phyloP scores from a whole-genome alignment of 768 basidiomycete species.

The Leccinum fibrillosum region DNA sequence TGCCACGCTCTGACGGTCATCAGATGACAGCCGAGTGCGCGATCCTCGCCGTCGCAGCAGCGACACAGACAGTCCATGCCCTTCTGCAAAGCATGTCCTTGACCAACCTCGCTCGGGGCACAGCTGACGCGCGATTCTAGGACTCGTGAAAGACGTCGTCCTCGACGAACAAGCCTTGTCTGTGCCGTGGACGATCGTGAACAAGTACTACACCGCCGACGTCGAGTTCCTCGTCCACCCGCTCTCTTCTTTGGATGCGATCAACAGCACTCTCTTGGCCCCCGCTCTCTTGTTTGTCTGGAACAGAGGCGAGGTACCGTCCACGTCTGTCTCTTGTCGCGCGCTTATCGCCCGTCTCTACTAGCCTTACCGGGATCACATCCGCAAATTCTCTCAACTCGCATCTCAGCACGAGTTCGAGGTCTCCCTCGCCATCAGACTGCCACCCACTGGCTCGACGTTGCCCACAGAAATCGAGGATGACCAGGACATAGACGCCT shows the following conservation, averaged over 20 bases:
- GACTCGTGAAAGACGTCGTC: conserved; percentile 18
- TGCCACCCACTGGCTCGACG: conserved; percentile 30
- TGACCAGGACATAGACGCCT: conserved; percentile 59
- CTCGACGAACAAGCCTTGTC: conserved; percentile 15
- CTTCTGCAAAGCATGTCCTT: conserved; percentile 26
- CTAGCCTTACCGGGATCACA: conserved; percentile 59
- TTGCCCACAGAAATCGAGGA: conserved; percentile 37
- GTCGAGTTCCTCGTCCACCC: conserved; percentile 63
- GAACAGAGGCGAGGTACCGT: conserved; percentile 56
- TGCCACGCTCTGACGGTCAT: background rate
- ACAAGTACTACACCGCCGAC: conserved; percentile 78
- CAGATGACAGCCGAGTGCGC: conserved; percentile 20
- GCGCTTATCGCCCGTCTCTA: conserved; percentile 25
- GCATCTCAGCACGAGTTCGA: conserved; percentile 59
- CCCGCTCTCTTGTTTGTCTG: conserved; percentile 79
- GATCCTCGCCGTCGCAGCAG: conserved; percentile 26
- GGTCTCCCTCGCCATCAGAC: conserved; percentile 65
- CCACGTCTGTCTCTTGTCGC: background rate
- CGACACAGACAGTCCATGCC: conserved; percentile 14
- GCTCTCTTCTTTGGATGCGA: conserved; percentile 40
- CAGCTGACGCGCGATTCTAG: conserved; percentile 21
- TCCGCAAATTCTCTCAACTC: conserved; percentile 46
- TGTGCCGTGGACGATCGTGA: conserved; percentile 72
- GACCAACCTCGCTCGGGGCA: background rate
- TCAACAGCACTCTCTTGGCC: conserved; percentile 35